These are phyloP conservation scores for Russula virescens DNA, from an alignment of 768 basidiomycete genomes.

Conservation along the genomic window DNA sequence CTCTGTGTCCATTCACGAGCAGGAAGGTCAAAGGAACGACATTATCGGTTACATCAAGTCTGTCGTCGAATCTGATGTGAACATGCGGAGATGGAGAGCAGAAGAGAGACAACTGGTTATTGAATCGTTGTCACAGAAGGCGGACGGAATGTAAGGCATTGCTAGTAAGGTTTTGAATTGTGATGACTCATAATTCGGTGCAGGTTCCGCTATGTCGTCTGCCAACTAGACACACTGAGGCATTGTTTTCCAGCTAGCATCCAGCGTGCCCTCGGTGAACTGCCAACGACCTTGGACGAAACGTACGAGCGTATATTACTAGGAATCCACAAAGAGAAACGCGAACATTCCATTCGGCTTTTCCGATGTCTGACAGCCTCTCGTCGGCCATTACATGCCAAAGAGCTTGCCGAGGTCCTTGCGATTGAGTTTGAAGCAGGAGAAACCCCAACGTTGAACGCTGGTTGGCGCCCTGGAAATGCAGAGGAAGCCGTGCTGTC, in stretches of 20 bases:
- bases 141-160: background rate
- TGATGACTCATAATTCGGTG: background rate
- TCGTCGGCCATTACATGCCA: background rate
- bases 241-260: background rate
- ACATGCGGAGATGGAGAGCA: background rate
- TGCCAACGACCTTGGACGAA: background rate
- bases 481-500: background rate
- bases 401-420: constrained; percentile 3
- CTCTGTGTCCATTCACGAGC: too few relatives aligned
- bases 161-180: background rate
- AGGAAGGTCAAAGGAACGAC: background rate
- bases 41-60: background rate
- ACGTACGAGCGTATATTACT: background rate
- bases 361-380: background rate
- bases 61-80: background rate
- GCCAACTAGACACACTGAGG: background rate
- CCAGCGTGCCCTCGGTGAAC: background rate
- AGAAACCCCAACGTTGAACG: background rate
- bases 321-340: constrained; percentile 4
- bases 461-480: background rate
- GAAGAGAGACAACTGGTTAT: background rate
- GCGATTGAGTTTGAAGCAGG: background rate
- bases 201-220: background rate
- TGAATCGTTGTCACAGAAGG: background rate
- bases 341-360: background rate